Evolutionary conservation across 768 basidiomycete genomes (phyloP).

Genomic region (Chalciporus pseudorubinellus): DNA sequence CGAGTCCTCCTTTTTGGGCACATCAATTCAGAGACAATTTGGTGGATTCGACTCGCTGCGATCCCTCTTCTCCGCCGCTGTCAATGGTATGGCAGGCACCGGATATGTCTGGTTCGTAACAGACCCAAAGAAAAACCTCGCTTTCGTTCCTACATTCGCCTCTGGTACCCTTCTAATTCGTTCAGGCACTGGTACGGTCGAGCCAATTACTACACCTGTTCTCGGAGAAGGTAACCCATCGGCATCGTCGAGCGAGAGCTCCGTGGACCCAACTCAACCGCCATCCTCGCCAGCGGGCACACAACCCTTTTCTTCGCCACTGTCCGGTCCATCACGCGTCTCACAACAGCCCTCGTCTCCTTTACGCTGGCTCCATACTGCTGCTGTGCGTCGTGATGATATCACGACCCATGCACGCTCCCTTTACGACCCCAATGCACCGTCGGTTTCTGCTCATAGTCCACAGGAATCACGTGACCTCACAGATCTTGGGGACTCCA

Average conservation of each 20-base stretch:
- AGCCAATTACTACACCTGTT: slow-evolving; percentile 25
- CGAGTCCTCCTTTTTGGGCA: slow-evolving; percentile 16
- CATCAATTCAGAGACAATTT: slow-evolving; percentile 41
- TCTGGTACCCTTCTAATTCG: slow-evolving; percentile 84
- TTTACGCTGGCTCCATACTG: slow-evolving; percentile 31
- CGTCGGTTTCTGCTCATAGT: slow-evolving; percentile 1
- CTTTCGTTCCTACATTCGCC: slow-evolving; percentile 83
- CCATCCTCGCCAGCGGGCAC: slow-evolving; percentile 28
- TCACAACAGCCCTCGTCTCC: slow-evolving; percentile 30
- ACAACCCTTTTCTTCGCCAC: slow-evolving; percentile 34
- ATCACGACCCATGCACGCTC: slow-evolving; percentile 24
- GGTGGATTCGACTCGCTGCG: slow-evolving; percentile 68
- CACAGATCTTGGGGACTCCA: slow-evolving; percentile 43
- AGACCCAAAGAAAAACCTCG: slow-evolving; percentile 58
- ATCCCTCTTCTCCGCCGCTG: slow-evolving; percentile 73
- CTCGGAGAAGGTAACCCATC: slow-evolving; percentile 25
- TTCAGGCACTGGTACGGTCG: slow-evolving; percentile 42
- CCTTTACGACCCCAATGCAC: slow-evolving; percentile 22
- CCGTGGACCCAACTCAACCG: slow-evolving; percentile 14
- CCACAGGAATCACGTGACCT: slow-evolving; percentile 26
- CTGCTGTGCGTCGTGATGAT: slow-evolving; percentile 4
- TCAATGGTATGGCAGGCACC: slow-evolving; percentile 70
- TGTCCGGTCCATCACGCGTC: slow-evolving; percentile 40
- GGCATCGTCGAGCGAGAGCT: background rate
- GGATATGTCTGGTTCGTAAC: slow-evolving; percentile 90